Evolutionary conservation across 192 early-diverging fungal genomes (phyloP).

Genomic region (Backusella tuberculispora): DNA sequence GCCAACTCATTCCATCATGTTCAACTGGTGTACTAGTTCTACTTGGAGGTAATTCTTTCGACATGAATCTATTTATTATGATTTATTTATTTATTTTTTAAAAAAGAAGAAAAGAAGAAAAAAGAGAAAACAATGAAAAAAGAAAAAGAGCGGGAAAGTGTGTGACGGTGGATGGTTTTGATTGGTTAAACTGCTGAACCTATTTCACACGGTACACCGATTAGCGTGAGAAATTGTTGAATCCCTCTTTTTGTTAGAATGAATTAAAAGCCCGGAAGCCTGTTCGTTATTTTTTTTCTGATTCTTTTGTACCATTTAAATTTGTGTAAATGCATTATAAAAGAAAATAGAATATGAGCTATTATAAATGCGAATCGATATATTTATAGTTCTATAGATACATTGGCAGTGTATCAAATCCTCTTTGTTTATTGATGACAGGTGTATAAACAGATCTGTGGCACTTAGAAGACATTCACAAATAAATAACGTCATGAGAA

Average conservation of each 20-base stretch:
- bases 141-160: background rate
- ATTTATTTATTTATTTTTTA: slow-evolving; percentile 4
- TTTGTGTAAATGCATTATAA: no score
- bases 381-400: no score
- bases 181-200: background rate
- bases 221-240: background rate
- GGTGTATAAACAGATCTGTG: no score
- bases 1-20: slow-evolving; percentile 79
- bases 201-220: background rate
- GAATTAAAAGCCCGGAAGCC: background rate
- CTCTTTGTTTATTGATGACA: no score
- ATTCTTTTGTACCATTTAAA: no score
- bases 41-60: background rate
- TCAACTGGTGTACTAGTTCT: slow-evolving; percentile 52
- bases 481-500: no score
- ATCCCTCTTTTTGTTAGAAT: background rate
- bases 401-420: no score
- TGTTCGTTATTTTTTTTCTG: no score
- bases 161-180: slow-evolving; percentile 1
- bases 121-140: background rate
- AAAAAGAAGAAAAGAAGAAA: slow-evolving; percentile 19
- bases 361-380: no score
- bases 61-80: background rate
- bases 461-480: no score
- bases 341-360: background rate